Evolutionary conservation across 2,329 filamentous ascomycete species (phyloP).

Genomic region (Phialemonium atrogriseum): DNA sequence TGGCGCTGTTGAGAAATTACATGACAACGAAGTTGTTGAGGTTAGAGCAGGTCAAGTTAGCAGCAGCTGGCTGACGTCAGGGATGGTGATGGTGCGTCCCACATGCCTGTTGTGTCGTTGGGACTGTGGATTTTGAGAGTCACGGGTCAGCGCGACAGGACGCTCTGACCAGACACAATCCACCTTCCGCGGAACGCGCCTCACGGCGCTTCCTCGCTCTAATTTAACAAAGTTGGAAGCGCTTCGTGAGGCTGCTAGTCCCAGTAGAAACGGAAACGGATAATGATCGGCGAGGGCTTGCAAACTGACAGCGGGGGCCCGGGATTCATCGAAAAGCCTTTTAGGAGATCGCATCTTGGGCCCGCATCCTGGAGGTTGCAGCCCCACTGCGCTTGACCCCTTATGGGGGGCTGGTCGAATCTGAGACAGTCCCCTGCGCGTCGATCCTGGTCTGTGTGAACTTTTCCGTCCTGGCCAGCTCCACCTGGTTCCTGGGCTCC

Average conservation of each 20-base stretch:
- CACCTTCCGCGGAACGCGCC: constrained; percentile 6
- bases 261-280: constrained; percentile 1
- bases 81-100: not conserved
- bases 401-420: constrained; percentile 12
- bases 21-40: too few relatives aligned
- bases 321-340: not conserved
- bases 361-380: not conserved
- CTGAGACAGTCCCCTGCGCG: constrained; percentile 16
- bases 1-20: too few relatives aligned
- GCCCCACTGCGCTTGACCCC: constrained; percentile 5
- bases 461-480: constrained; percentile 5
- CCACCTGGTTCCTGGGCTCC: too few relatives aligned
- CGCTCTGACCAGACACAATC: not conserved
- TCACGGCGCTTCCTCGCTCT: constrained; percentile 20
- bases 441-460: constrained; percentile 13
- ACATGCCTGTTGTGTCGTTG: not conserved
- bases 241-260: not conserved
- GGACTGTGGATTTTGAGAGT: not conserved
- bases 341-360: not conserved
- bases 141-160: not conserved
- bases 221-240: constrained; percentile 12
- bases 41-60: too few relatives aligned
- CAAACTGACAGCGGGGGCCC: constrained; percentile 1
- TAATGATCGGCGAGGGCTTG: constrained; percentile 1
- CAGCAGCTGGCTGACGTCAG: too few relatives aligned